Evolutionary conservation across 2,329 filamentous ascomycete genomes (phyloP).

Genomic region (Colletotrichum simmondsii): DNA sequence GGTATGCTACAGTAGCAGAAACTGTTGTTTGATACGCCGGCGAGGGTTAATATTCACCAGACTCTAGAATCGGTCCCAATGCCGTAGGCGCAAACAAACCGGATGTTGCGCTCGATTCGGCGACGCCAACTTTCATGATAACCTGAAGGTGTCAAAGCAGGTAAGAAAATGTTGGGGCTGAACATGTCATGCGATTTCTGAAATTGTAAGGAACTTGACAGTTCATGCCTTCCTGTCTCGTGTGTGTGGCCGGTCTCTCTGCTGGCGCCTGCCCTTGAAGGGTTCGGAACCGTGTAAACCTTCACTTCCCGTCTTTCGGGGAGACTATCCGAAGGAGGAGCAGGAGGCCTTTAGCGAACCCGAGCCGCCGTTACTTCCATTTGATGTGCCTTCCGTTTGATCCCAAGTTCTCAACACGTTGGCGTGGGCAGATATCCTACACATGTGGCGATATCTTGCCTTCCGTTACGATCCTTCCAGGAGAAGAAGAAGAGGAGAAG

Average conservation of each 20-base stretch:
- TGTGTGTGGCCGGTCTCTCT: not conserved
- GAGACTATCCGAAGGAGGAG: not conserved
- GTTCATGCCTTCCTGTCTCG: not conserved
- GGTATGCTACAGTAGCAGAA: not conserved
- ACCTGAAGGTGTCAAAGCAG: not conserved
- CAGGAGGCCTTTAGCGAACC: not conserved
- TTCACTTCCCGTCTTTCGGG: not conserved
- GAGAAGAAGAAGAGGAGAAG: not conserved
- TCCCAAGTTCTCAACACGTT: not conserved
- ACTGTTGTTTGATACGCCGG: not conserved
- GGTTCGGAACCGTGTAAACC: not conserved
- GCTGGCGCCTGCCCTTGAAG: not conserved
- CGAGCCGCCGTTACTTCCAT: not conserved
- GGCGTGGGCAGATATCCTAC: not conserved
- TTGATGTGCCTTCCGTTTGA: not conserved
- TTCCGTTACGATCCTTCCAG: not conserved
- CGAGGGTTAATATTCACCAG: not conserved
- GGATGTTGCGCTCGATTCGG: not conserved
- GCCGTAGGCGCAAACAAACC: not conserved
- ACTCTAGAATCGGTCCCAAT: too few species aligned
- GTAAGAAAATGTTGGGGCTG: not conserved
- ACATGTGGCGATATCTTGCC: not conserved
- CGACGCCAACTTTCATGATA: not conserved
- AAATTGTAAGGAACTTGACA: not conserved
- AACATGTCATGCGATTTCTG: not conserved